phyloP scores from a whole-genome alignment of 441 rosid genomes.

The Euphorbia schlechtendalii region DNA sequence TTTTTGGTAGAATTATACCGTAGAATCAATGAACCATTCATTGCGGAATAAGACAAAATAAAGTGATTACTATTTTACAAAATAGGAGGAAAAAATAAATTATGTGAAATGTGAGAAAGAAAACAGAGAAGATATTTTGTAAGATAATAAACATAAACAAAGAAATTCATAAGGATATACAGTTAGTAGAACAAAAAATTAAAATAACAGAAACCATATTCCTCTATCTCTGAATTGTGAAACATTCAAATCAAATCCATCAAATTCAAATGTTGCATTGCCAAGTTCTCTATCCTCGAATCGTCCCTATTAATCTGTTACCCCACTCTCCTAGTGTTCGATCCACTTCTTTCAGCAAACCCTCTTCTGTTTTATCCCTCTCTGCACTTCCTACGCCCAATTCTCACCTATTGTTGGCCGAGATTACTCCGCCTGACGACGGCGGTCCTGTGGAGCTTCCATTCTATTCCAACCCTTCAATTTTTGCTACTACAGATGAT shows the following conservation, averaged over 20 bases:
- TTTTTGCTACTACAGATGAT: constrained; percentile 64
- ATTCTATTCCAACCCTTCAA: constrained; percentile 36
- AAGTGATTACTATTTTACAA: too few relatives aligned
- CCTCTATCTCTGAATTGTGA: too few relatives aligned
- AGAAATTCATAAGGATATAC: too few relatives aligned
- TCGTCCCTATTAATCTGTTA: constrained; percentile 22
- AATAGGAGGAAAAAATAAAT: too few relatives aligned
- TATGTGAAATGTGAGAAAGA: too few relatives aligned
- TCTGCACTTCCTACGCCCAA: constrained; percentile 20
- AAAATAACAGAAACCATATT: too few relatives aligned
- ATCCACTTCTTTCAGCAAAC: constrained; percentile 17
- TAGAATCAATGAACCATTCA: too few relatives aligned
- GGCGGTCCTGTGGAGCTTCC: constrained; percentile 69
- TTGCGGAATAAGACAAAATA: too few relatives aligned
- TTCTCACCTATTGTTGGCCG: constrained; percentile 25
- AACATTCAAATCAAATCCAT: neutral
- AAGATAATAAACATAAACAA: too few relatives aligned
- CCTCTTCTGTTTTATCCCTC: constrained; percentile 22
- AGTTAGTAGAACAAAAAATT: too few relatives aligned
- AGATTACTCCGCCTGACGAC: constrained; percentile 25
- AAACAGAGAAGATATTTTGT: too few relatives aligned
- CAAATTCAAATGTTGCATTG: constrained; percentile 40
- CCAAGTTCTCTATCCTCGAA: constrained; percentile 24
- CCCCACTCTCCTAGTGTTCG: constrained; percentile 18
- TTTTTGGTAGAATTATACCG: too few relatives aligned